Percentiles rank a stretch among this genome's conserved stretches.
phyloP scores from a whole-genome alignment of 176 grass and related monocot species.

The Puccinellia tenuiflora region DNA sequence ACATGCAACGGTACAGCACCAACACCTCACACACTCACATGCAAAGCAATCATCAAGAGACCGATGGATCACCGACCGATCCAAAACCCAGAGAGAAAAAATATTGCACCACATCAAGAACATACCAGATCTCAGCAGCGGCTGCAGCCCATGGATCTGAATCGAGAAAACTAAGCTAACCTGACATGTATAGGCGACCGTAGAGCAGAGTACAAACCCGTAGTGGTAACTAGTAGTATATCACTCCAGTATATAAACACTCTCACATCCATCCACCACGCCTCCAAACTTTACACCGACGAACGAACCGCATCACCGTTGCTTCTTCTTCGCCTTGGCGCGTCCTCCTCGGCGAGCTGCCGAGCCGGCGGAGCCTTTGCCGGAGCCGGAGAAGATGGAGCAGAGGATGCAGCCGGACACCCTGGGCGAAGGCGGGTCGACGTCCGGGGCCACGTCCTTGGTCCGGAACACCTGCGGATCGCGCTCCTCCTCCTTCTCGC shows the following conservation, averaged over 20 bases:
- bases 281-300: constrained; percentile 5
- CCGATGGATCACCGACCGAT: neutral
- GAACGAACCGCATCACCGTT: neutral
- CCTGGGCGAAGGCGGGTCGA: constrained; percentile 75
- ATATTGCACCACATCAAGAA: neutral
- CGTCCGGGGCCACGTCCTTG: constrained; percentile 44
- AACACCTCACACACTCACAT: constrained; percentile 34
- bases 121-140: constrained; percentile 19
- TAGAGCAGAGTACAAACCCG: constrained; percentile 12
- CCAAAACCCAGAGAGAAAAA: neutral
- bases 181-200: constrained; percentile 17
- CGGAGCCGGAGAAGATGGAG: constrained; percentile 49
- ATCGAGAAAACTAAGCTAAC: constrained; percentile 10
- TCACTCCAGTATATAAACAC: constrained; percentile 41
- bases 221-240: neutral
- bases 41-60: constrained; percentile 24
- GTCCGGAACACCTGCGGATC: constrained; percentile 51
- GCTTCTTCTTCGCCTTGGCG: constrained; percentile 30
- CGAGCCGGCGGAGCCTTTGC: neutral
- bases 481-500: constrained; percentile 17
- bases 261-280: constrained; percentile 21
- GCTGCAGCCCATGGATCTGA: constrained; percentile 33
- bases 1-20: constrained; percentile 4
- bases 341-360: neutral
- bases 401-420: constrained; percentile 77